Evolutionary conservation across 1,284 basidiomycete species (phyloP).

Genomic region (Irpex sp.): DNA sequence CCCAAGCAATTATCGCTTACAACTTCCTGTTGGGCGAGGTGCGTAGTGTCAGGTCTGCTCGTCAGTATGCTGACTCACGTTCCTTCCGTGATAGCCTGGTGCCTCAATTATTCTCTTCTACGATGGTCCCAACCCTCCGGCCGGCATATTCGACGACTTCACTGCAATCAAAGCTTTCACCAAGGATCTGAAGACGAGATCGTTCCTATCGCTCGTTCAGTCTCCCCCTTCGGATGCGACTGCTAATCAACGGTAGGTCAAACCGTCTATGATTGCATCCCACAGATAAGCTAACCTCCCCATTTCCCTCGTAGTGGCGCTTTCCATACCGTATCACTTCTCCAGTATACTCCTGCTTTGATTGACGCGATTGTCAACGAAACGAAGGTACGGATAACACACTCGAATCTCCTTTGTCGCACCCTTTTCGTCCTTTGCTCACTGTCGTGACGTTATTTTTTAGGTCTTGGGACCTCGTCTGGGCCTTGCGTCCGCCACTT

Average conservation of each 20-base stretch:
- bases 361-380: slow-evolving; percentile 48
- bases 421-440: too few species aligned
- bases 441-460: not conserved
- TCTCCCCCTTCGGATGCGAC: slow-evolving; percentile 39
- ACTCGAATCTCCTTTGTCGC: too few species aligned
- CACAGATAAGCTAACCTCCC: not conserved
- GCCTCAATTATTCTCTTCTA: slow-evolving; percentile 37
- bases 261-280: not conserved
- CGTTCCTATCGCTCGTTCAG: slow-evolving; percentile 36
- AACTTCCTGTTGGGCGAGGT: slow-evolving; percentile 44
- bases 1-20: slow-evolving; percentile 52
- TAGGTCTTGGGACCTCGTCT: slow-evolving; percentile 27
- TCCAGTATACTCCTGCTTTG: slow-evolving; percentile 36
- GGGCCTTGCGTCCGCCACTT: slow-evolving; percentile 18
- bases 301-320: slow-evolving; percentile 30
- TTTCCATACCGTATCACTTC: slow-evolving; percentile 48
- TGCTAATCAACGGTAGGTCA: slow-evolving; percentile 33
- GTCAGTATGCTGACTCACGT: not conserved
- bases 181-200: slow-evolving; percentile 30
- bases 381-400: slow-evolving; percentile 31
- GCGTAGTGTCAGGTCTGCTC: slow-evolving; percentile 3
- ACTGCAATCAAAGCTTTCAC: slow-evolving; percentile 29
- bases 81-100: slow-evolving; percentile 13
- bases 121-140: slow-evolving; percentile 36
- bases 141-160: slow-evolving; percentile 41